These are phyloP conservation scores for Thymus quinquecostatus DNA, from an alignment of 257 asterid species.

Conservation along the genomic window DNA sequence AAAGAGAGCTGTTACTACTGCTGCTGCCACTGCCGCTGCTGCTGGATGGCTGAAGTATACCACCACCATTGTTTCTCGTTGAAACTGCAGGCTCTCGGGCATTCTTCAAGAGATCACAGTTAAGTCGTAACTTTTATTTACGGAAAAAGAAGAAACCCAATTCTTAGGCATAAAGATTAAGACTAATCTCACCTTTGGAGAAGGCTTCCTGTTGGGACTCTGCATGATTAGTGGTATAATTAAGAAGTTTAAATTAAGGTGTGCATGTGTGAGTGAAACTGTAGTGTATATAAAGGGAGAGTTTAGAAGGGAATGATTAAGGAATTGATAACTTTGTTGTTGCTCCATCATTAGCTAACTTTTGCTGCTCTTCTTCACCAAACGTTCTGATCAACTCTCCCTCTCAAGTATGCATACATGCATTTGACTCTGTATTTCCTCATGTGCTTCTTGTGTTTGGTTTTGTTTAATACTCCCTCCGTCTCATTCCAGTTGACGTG, in stretches of 20 bases:
- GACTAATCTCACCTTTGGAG: slow-evolving; percentile 49
- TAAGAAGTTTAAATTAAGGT: slow-evolving; percentile 23
- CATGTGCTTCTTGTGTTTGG: slow-evolving; percentile 23
- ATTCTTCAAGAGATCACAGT: too few relatives aligned
- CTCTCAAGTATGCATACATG: slow-evolving; percentile 48
- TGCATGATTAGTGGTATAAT: slow-evolving; percentile 44
- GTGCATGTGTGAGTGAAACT: slow-evolving; percentile 22
- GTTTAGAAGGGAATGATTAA: slow-evolving; percentile 31
- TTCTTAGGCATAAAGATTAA: background rate
- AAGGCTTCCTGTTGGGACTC: slow-evolving; percentile 50
- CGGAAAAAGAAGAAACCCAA: slow-evolving; percentile 4
- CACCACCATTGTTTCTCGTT: slow-evolving; percentile 25
- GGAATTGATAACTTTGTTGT: slow-evolving; percentile 44
- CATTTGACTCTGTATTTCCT: background rate
- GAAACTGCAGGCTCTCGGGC: slow-evolving; percentile 33
- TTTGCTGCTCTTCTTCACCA: slow-evolving; percentile 47
- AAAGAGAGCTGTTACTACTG: slow-evolving; percentile 28
- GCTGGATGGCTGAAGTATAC: slow-evolving; percentile 28
- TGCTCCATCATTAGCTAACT: slow-evolving; percentile 49
- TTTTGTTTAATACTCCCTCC: background rate
- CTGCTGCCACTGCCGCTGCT: slow-evolving; percentile 10
- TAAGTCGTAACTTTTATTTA: background rate
- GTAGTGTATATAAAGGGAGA: slow-evolving; percentile 36
- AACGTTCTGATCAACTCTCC: slow-evolving; percentile 59
- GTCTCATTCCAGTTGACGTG: too few relatives aligned